Base-by-base conservation (phyloP, 352 stramenopile species). In the Phytophthora lateralis region DNA sequence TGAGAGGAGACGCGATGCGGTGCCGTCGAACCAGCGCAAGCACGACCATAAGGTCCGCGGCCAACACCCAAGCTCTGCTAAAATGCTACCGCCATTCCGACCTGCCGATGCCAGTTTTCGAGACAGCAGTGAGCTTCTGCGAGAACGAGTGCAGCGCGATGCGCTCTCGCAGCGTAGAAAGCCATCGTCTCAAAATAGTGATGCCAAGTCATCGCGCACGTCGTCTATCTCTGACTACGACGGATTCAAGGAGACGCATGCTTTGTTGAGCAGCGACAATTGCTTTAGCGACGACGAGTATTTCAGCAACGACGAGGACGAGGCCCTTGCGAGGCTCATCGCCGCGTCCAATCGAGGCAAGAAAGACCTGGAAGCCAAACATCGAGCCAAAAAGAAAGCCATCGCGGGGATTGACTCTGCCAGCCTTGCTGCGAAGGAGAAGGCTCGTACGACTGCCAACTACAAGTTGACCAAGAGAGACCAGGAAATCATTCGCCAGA, bases 391-490 rank as follows among this genome's bases (percentile, higher is more conserved):
- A 34, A 76, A 73, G 38, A 52, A 43, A 30, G 58, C 60, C 7
- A 62, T 73, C 29, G 63, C 68, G 45, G 68, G 68, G 18, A 72
- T 76, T 42, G 63, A 69, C 24, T 27, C 63, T 50, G 67, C 54
- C 2, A 71, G 55, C 58, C 35, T 71, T 10, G 34, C 57, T 7
- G 64, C 67, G 14, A 64, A 69, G 29, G 45, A 55, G 18, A 69
- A 69, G 24, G 55, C 41, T 52, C 42, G 21, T 24, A 65, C 53
- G 20, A 65, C 61, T 43, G 60, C 59, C 15, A 70, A 58, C n/a
- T 83, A 82, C 59, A 42, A 68, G 18, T 55, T 78, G 29, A 75
- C 68, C 2, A 57, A 65, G 37, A 66, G 46, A 51, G 78, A 83
- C 15, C 47, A 58, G 34, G 50, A 59, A 14, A 59, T 76, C 7